These are phyloP conservation scores for Mycena galopus DNA, from an alignment of 768 basidiomycete genomes.

Conservation along the genomic window DNA sequence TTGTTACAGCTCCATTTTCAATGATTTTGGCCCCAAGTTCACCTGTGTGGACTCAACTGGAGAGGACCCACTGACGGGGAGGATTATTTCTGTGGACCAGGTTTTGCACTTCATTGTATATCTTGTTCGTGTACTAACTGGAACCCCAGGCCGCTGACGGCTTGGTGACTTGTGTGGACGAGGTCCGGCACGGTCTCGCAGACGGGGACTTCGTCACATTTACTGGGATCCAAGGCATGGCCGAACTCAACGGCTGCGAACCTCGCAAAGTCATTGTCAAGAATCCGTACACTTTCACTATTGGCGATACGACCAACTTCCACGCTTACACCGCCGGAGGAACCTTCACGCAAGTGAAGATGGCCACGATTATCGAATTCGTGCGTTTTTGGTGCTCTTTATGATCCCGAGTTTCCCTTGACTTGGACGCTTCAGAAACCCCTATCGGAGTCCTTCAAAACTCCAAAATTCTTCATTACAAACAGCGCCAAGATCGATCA, in stretches of 20 bases:
- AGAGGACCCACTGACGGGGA: constrained; percentile 93
- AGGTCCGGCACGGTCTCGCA: constrained; percentile 97
- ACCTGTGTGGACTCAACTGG: constrained; percentile 97
- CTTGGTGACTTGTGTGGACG: constrained; percentile 96
- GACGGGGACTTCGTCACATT: constrained; percentile 99
- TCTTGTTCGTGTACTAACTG: not conserved
- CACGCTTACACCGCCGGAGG: constrained; percentile 88
- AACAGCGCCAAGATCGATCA: constrained; percentile 98
- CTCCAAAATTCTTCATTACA: constrained; percentile 92
- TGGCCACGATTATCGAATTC: constrained; percentile 96
- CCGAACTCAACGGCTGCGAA: constrained; percentile 89
- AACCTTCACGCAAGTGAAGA: constrained; percentile 98
- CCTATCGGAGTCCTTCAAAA: constrained; percentile 83
- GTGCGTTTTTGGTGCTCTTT: constrained; percentile 73
- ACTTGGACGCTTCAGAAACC: constrained; percentile 80
- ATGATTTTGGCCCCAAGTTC: constrained; percentile 96
- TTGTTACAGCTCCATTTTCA: constrained; percentile 87
- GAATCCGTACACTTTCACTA: constrained; percentile 97
- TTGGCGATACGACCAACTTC: constrained; percentile 89
- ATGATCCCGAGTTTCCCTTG: constrained; percentile 8
- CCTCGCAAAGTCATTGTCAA: constrained; percentile 94
- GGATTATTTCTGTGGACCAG: constrained; percentile 95
- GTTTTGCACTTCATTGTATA: constrained; percentile 52
- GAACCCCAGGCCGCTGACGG: constrained; percentile 79
- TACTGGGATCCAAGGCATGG: constrained; percentile 95